Evolutionary conservation across 1,139 yeast genomes (phyloP), one percentile per base, ranked within the genome.

Genomic region (Taphrina flavorubra): DNA sequence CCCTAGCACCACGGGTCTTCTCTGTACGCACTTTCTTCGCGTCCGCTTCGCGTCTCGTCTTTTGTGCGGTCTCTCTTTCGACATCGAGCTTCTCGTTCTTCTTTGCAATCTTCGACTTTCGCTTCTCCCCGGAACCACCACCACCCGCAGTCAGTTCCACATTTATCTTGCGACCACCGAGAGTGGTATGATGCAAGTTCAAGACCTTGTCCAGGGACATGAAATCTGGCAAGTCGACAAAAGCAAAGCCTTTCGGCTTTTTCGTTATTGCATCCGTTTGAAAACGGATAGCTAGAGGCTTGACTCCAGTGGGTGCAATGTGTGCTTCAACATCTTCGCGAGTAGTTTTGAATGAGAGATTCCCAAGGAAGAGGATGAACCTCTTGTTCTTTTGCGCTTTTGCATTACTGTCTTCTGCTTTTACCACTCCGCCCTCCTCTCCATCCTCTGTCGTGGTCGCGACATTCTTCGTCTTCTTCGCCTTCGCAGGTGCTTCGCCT

Each of bases 71-170:
- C 47, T 63, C 67, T 2, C 67, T 71, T 59, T 74, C 75, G 67
- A 73, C 74, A 66, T 74, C 76, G 73, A 91, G 79, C 75, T 87
- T 88, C 65, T 85, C 89, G 77, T 92, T 92, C 82, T 94, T 92
- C 66, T 84, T 85, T 76, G 85, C 85, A 74, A 94, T 83, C 79
- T 94, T 94, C 62, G 84, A 84, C 70, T 85, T 76, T 74, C 99
- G 82, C 51, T 81, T 82, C 69, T 83, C 82, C 7, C 96, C 87
- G 78, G 92, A 92, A 65, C 99, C 99, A 57, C 99, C 99, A 60
- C 99, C 99, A 66, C 99, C 99, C 61, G 91, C 99, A 1, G 98
- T 94, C 75, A 94, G 83, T 78, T 94, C 99, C 44, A 94, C 98
- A 76, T 94, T 94, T 75, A 94, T 91, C 77, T 87, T 89, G 72